Evolutionary conservation across 2,329 filamentous ascomycete genomes (phyloP).

Genomic region (Botryosphaeria dothidea): DNA sequence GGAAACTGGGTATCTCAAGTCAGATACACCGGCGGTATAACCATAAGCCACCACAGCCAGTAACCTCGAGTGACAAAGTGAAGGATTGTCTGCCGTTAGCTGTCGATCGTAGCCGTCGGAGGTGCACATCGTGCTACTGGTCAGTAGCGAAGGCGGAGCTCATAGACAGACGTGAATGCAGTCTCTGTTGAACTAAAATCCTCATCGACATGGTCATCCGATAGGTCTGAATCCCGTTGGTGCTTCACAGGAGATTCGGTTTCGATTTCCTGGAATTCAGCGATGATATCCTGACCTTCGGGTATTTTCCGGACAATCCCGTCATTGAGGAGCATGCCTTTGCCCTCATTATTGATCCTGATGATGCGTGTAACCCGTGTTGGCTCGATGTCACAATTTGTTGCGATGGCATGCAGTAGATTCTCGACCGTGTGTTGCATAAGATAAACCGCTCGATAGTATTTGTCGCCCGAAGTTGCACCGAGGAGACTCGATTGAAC

Average conservation of each 20-base stretch:
- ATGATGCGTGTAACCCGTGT: slow-evolving; percentile 70
- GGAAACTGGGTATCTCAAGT: too few relatives aligned
- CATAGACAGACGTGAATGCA: slow-evolving; percentile 47
- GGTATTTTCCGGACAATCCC: slow-evolving; percentile 80
- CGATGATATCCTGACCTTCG: slow-evolving; percentile 88
- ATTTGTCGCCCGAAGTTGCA: slow-evolving; percentile 55
- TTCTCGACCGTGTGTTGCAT: slow-evolving; percentile 73
- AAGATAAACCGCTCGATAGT: slow-evolving; percentile 84
- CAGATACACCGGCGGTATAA: too few relatives aligned
- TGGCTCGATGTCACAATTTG: slow-evolving; percentile 79
- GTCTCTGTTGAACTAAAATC: slow-evolving; percentile 46
- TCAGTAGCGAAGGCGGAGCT: slow-evolving; percentile 51
- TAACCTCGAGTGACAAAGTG: too few relatives aligned
- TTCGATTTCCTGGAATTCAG: slow-evolving; percentile 66
- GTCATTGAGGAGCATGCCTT: slow-evolving; percentile 87
- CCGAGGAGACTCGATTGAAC: slow-evolving; percentile 60
- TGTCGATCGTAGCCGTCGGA: too few relatives aligned
- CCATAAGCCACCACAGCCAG: too few relatives aligned
- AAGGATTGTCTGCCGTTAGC: too few relatives aligned
- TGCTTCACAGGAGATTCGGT: slow-evolving; percentile 49
- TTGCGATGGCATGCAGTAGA: slow-evolving; percentile 69
- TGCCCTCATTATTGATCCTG: slow-evolving; percentile 69
- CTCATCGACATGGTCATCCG: slow-evolving; percentile 51
- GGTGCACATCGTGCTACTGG: too few relatives aligned
- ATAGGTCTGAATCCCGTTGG: slow-evolving; percentile 54